A percentile compares a stretch with the other conserved stretches of the same genome.
phyloP scores from a whole-genome alignment of 306 rosid species.

The Medicago arabica region DNA sequence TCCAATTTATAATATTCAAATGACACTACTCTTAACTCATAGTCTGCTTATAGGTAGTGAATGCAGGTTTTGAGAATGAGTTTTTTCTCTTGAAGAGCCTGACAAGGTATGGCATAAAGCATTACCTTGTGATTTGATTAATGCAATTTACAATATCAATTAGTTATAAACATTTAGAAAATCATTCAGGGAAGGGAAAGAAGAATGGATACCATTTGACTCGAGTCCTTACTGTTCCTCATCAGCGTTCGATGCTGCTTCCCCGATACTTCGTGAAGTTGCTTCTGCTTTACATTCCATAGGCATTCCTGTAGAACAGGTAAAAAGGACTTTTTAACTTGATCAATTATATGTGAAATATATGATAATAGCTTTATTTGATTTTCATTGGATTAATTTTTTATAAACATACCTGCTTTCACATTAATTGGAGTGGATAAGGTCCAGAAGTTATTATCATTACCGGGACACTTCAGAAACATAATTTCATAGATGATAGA shows the following conservation, averaged over 20 bases:
- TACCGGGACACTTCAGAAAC: too few relatives aligned
- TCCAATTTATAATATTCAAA: too few relatives aligned
- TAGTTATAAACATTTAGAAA: constrained; percentile 27
- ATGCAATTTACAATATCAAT: constrained; percentile 13
- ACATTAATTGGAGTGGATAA: too few relatives aligned
- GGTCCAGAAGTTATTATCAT: too few relatives aligned
- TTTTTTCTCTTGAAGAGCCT: constrained; percentile 65
- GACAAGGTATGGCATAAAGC: constrained; percentile 58
- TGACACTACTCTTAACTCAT: constrained; percentile 1
- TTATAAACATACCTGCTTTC: too few relatives aligned
- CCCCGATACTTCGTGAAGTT: constrained; percentile 70
- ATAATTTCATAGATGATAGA: too few relatives aligned
- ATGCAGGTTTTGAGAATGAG: constrained; percentile 95
- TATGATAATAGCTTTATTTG: constrained; percentile 16
- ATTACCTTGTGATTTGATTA: constrained; percentile 21
- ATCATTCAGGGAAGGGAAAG: constrained; percentile 72
- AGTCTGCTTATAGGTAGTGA: constrained; percentile 61
- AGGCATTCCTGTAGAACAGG: constrained; percentile 86
- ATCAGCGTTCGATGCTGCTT: constrained; percentile 72
- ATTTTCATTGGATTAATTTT: constrained; percentile 26
- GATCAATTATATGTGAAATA: neutral
- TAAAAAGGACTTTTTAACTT: too few relatives aligned
- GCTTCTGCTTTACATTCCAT: constrained; percentile 61
- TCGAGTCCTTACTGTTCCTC: constrained; percentile 69
- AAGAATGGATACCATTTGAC: constrained; percentile 90